A percentile compares a stretch with the other conserved stretches of the same genome.
Conservation (phyloP, 306 rosid genomes). For the Rosa multiflora region DNA sequence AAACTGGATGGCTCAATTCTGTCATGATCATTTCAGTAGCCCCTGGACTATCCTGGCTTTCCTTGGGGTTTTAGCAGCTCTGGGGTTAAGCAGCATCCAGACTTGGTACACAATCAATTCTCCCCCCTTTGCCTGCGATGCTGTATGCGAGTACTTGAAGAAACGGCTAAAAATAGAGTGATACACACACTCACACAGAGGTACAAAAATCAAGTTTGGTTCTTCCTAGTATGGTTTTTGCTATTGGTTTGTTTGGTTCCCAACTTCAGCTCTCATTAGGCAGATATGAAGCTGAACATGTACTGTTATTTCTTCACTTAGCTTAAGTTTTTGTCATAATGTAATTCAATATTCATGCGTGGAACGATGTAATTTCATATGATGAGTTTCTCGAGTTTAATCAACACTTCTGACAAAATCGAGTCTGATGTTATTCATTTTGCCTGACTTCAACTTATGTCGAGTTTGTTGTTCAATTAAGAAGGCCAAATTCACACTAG, state of each 20-base stretch:
- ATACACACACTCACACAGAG: not conserved
- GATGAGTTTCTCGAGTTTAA: not conserved
- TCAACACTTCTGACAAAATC: not conserved
- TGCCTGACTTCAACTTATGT: not conserved
- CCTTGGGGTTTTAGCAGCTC: not conserved
- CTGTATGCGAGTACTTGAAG: slow-evolving; percentile 8
- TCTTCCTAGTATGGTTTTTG: not conserved
- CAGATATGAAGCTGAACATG: not conserved
- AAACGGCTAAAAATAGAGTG: not conserved
- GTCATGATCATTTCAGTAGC: not conserved
- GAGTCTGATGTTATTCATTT: not conserved
- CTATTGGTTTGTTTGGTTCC: not conserved
- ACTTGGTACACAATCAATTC: not conserved
- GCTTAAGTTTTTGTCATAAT: not conserved
- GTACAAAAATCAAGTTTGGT: not conserved
- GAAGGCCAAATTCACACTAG: not conserved
- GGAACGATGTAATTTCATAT: not conserved
- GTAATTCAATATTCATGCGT: not conserved
- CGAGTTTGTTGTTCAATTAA: not conserved
- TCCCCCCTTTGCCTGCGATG: not conserved
- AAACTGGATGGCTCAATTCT: slow-evolving; percentile 27
- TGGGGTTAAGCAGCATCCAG: slow-evolving; percentile 12
- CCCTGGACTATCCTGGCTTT: slow-evolving; percentile 35
- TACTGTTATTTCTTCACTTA: not conserved
- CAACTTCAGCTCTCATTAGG: not conserved